These are phyloP conservation scores for Apophysomyces sp. DNA, from an alignment of 371 early-diverging fungal genomes.

Conservation along the genomic window DNA sequence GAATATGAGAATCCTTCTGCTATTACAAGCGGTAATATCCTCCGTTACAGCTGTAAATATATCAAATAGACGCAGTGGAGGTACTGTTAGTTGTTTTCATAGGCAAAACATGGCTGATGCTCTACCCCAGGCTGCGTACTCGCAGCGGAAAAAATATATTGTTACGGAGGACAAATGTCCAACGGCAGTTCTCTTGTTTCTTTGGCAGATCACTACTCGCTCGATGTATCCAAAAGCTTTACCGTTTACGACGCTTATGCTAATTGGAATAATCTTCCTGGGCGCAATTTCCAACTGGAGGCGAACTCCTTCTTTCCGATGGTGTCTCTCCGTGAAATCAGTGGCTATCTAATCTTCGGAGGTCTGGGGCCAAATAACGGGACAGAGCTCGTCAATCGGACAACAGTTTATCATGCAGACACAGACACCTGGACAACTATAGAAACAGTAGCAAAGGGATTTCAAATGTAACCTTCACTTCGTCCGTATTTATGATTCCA, in stretches of 20 bases:
- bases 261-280: constrained; percentile 5
- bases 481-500: too few species aligned
- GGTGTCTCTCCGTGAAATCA: neutral
- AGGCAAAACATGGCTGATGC: neutral
- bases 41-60: neutral
- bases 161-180: constrained; percentile 5
- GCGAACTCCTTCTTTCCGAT: neutral
- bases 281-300: neutral
- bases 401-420: constrained; percentile 1
- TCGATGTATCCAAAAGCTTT: neutral
- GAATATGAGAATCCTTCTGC: neutral
- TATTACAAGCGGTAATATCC: neutral
- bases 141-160: neutral
- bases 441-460: too few species aligned
- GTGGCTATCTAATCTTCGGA: neutral
- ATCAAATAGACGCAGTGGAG: neutral
- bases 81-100: neutral
- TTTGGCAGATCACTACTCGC: neutral
- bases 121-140: neutral
- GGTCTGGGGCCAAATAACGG: constrained; percentile 1
- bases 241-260: neutral
- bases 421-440: constrained; percentile 1
- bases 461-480: too few species aligned
- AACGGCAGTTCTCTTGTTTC: neutral
- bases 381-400: neutral